Evolutionary conservation across 352 stramenopile genomes (phyloP).

Genomic region (Phytophthora nicotianae): DNA sequence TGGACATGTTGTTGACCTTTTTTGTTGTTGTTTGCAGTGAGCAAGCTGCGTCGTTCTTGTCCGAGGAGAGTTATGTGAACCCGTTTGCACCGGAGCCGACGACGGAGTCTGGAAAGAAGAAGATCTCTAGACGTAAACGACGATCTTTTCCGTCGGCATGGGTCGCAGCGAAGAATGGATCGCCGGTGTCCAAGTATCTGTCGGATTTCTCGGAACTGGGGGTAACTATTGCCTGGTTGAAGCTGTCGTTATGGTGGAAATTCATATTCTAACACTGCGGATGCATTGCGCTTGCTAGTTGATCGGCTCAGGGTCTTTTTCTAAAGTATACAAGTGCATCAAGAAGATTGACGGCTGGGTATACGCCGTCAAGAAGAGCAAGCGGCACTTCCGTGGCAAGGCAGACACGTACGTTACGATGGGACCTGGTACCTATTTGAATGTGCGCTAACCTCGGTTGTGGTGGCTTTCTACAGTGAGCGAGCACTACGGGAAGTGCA

Average conservation of each 20-base stretch:
- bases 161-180: conserved; percentile 29
- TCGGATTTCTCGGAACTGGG: conserved; percentile 81
- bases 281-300: conserved; percentile 38
- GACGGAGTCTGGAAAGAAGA: conserved; percentile 61
- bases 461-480: conserved; percentile 44
- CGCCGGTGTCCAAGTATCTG: conserved; percentile 77
- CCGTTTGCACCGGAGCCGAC: conserved; percentile 65
- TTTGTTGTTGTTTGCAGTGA: conserved; percentile 31
- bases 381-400: conserved; percentile 79
- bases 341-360: conserved; percentile 89
- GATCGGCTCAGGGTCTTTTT: conserved; percentile 86
- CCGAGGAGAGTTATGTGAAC: conserved; percentile 66
- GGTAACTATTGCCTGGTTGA: conserved; percentile 31
- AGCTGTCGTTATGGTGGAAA: neutral
- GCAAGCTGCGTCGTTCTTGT: conserved; percentile 28
- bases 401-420: conserved; percentile 73
- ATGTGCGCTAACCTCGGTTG: neutral
- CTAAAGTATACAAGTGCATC: conserved; percentile 85
- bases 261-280: conserved; percentile 6
- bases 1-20: conserved; percentile 13
- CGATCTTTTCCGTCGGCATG: conserved; percentile 67
- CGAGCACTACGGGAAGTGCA: conserved; percentile 83
- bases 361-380: conserved; percentile 90
- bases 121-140: conserved; percentile 64
- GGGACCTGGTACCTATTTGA: neutral